Evolutionary conservation across 1,284 basidiomycete species (phyloP).

Genomic region (Rugosomyces carneus): DNA sequence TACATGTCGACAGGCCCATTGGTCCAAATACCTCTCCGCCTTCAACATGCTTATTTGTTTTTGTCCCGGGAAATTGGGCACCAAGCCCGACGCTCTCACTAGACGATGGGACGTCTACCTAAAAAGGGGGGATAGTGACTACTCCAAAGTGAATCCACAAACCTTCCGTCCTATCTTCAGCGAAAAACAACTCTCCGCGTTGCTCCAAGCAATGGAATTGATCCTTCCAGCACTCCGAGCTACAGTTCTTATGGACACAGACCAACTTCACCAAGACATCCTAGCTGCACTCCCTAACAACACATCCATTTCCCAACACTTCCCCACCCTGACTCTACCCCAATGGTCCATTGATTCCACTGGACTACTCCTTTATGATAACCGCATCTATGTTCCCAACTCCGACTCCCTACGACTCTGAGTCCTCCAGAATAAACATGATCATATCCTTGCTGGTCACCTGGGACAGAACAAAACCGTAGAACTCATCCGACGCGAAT

Average conservation of each 20-base stretch:
- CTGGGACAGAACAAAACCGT: conserved; percentile 21
- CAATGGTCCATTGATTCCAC: background rate
- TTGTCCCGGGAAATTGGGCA: too few relatives aligned
- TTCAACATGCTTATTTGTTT: too few relatives aligned
- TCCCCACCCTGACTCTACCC: background rate
- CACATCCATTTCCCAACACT: background rate
- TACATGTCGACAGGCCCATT: too few relatives aligned
- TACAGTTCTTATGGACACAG: background rate
- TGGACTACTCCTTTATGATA: background rate
- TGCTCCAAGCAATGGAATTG: conserved; percentile 6
- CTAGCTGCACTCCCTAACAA: background rate
- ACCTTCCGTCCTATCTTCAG: conserved; percentile 20
- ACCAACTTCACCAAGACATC: background rate
- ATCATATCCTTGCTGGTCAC: conserved; percentile 24
- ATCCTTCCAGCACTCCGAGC: background rate
- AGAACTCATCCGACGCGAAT: conserved; percentile 19
- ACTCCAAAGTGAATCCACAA: conserved; percentile 8
- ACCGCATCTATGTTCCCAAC: background rate
- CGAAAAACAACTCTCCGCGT: conserved; percentile 19
- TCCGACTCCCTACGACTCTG: background rate
- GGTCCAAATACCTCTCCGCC: too few relatives aligned
- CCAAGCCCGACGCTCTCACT: conserved; percentile 27
- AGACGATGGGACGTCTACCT: conserved; percentile 26
- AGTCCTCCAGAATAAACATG: conserved; percentile 18
- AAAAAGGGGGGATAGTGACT: too few relatives aligned